Conservation (phyloP, 225 moss, liverwort and hornwort species). For the Climacium dendroides region DNA sequence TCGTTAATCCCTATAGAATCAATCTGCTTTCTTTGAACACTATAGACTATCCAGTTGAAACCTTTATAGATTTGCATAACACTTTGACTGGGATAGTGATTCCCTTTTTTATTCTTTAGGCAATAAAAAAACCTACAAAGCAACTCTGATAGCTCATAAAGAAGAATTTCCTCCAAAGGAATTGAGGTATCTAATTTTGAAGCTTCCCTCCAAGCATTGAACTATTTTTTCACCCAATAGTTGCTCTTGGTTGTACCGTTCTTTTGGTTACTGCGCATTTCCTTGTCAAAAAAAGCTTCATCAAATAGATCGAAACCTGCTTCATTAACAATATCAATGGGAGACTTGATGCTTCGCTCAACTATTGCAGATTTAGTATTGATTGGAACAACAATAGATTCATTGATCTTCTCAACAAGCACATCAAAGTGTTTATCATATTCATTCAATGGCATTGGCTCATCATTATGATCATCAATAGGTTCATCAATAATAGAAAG, state of each 20-base stretch:
- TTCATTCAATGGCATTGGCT: not conserved
- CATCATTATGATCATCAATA: not conserved
- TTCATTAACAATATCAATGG: not conserved
- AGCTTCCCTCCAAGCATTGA: not conserved
- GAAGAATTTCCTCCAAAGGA: not conserved
- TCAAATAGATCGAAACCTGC: not conserved
- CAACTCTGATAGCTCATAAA: accelerated
- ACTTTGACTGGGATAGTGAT: not conserved
- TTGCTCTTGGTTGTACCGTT: not conserved
- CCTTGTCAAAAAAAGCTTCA: not conserved
- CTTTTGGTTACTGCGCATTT: not conserved
- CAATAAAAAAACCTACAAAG: not conserved
- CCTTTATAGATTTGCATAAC: not conserved
- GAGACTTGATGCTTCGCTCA: not conserved
- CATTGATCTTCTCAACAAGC: accelerated
- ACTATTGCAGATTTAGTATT: accelerated
- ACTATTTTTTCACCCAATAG: not conserved
- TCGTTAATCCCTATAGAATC: not conserved
- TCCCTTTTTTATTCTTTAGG: not conserved
- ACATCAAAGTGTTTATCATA: accelerated
- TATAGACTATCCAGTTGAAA: accelerated
- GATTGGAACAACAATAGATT: not conserved
- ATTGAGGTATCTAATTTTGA: not conserved
- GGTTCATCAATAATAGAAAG: not conserved
- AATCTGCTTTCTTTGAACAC: accelerated